Percentiles rank a stretch among this genome's conserved stretches.
phyloP scores from a whole-genome alignment of 164 flowering plant species.

The Nymphaea thermarum region DNA sequence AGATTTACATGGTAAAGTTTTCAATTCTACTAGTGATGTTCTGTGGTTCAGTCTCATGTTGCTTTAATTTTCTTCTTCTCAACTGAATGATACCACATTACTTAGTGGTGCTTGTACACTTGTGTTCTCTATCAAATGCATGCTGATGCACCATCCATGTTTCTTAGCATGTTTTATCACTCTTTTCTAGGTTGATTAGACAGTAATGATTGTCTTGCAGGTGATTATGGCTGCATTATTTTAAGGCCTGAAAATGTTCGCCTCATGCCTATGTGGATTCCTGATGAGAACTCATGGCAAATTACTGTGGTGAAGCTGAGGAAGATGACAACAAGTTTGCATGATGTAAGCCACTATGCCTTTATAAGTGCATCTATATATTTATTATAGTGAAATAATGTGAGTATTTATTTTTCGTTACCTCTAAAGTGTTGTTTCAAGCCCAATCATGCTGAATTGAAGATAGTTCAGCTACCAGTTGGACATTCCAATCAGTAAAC shows the following conservation, averaged over 20 bases:
- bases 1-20: constrained; percentile 18
- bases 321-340: not conserved
- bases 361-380: not conserved
- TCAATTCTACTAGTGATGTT: not conserved
- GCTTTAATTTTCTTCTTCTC: not conserved
- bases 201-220: constrained; percentile 10
- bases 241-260: constrained; percentile 19
- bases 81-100: not conserved
- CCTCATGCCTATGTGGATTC: constrained; percentile 27
- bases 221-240: constrained; percentile 10
- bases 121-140: not conserved
- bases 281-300: constrained; percentile 19
- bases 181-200: too few species aligned
- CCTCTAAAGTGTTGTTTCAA: too few species aligned
- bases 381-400: not conserved
- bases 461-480: not conserved
- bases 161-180: too few species aligned
- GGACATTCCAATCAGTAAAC: not conserved
- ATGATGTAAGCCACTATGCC: not conserved
- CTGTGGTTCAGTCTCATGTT: too few species aligned
- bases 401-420: not conserved
- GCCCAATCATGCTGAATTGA: too few species aligned
- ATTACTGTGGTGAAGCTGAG: constrained; percentile 14
- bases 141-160: too few species aligned
- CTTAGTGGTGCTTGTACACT: not conserved